Base-by-base conservation (phyloP, 495 filamentous ascomycete species). In the Corynascus novoguineensis region DNA sequence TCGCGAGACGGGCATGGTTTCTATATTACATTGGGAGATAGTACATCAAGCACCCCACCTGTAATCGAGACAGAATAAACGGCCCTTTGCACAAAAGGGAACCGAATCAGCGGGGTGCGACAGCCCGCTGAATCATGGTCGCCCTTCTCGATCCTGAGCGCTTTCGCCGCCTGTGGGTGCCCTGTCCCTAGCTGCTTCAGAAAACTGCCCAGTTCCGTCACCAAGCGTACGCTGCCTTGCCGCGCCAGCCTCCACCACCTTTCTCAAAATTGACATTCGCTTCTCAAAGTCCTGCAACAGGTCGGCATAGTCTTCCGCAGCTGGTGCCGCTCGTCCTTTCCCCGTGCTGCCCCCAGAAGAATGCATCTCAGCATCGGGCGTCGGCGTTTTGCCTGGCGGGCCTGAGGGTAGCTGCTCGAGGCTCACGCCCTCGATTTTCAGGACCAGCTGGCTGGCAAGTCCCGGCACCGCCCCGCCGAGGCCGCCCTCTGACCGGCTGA, bases 201-300 rank as follows among this genome's bases (percentile, higher is more conserved):
- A 38, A 5, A 27, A 21, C 11, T 29, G 41, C 12, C 40, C 42
- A 55, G 4, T 17, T 3, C 11, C 40, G 31, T 37, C 50, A 21
- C 34, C 49, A 3, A 62, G 29, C n/a, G 57, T 64, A 41, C 68
- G 64, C 60, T 70, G 70, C 22, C 70, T 65, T 32, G 70, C 74
- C 32, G 72, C 73, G 17, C 72, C 69, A 10, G 68, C 72, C 22
- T 73, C 75, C 14, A 81, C 73, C 5, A 83, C 72, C 59, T 71
- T 73, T 54, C 75, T 66, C 48, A 83, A 58, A 19, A 76, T 66
- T 4, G 57, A 70, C 80, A 90, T 83, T 60, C 85, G 74, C 59
- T 78, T 82, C 55, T 86, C 81, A 71, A 90, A 91, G 35, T 84
- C 79, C 48, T 83, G 81, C 58, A 87, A 73, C 72, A 90, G 74